A percentile compares a stretch with the other conserved stretches of the same genome.
phyloP scores from a whole-genome alignment of 73 alveolate species.

The Durusdinium trenchii region DNA sequence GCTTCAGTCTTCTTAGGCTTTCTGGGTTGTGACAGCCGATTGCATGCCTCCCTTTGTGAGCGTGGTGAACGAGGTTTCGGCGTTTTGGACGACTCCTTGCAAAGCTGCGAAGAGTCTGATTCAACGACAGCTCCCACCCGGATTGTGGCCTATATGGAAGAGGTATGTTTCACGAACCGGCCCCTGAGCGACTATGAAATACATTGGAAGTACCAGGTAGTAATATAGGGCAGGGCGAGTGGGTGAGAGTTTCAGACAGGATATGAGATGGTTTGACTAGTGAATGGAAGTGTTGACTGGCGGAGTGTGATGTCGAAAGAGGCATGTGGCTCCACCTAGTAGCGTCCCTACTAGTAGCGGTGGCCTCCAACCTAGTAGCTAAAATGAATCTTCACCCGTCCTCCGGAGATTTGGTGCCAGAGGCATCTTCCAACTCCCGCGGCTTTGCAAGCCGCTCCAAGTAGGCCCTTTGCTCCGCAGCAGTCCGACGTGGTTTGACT shows the following conservation, averaged over 20 bases:
- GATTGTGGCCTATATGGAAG: no score
- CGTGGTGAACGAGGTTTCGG: conserved; percentile 37
- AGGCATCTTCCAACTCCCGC: not conserved
- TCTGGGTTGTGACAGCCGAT: conserved; percentile 52
- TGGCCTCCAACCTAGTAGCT: not conserved
- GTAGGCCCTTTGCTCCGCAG: conserved; percentile 1
- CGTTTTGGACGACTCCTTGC: not conserved
- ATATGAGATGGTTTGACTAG: no score
- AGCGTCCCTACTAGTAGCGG: no score
- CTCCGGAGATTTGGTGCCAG: not conserved
- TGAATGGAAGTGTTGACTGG: no score
- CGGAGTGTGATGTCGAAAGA: no score
- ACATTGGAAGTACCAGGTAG: no score
- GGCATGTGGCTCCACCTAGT: no score
- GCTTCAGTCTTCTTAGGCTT: not conserved
- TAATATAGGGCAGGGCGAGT: no score
- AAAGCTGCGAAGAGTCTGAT: not conserved
- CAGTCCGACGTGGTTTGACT: not conserved
- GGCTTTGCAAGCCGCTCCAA: conserved; percentile 66
- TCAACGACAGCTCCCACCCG: no score
- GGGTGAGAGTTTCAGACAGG: no score
- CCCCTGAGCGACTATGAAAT: no score
- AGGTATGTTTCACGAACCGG: no score
- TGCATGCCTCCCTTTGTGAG: conserved; percentile 60
- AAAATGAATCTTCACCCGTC: not conserved